These are phyloP conservation scores for Hypoxylon sp. DNA, from an alignment of 2,329 filamentous ascomycete genomes.

Conservation along the genomic window DNA sequence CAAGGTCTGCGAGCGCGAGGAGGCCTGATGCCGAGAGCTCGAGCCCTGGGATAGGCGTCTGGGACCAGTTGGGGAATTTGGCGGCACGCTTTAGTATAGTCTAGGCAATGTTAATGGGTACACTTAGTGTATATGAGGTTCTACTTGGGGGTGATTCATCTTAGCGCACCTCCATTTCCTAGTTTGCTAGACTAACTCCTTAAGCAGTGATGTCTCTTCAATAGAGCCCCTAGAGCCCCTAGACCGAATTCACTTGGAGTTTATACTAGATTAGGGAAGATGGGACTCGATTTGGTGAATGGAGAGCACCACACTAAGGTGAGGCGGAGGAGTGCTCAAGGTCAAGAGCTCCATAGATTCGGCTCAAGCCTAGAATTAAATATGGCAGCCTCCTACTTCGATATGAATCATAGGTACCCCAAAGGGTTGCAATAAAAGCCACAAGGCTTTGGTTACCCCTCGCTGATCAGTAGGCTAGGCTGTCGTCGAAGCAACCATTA, in stretches of 20 bases:
- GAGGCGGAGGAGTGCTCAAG: conserved; percentile 11
- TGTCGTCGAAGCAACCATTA: conserved; percentile 42
- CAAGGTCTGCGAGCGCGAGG: conserved; percentile 71
- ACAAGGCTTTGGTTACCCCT: conserved; percentile 41
- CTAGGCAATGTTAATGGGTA: conserved; percentile 39
- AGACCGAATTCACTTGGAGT: conserved; percentile 14
- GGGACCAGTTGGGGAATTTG: conserved; percentile 61
- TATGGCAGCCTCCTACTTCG: conserved; percentile 18
- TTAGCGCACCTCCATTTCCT: conserved; percentile 44
- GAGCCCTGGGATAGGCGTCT: conserved; percentile 62
- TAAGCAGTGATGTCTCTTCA: conserved; percentile 6
- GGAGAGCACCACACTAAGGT: conserved; percentile 2
- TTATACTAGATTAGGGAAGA: neutral
- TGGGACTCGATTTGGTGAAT: conserved; percentile 1
- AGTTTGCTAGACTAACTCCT: conserved; percentile 12
- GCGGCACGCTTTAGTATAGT: conserved; percentile 47
- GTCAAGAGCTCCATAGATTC: conserved; percentile 13
- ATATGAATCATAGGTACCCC: conserved; percentile 28
- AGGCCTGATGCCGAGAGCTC: conserved; percentile 68
- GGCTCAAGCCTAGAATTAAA: conserved; percentile 16
- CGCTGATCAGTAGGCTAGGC: conserved; percentile 41
- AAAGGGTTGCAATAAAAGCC: conserved; percentile 31
- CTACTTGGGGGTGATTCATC: conserved; percentile 6
- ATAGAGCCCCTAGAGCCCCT: conserved; percentile 18
- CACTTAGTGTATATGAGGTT: neutral